Evolutionary conservation across 2,329 filamentous ascomycete species (phyloP).

Genomic region (Monosporascus sp.): DNA sequence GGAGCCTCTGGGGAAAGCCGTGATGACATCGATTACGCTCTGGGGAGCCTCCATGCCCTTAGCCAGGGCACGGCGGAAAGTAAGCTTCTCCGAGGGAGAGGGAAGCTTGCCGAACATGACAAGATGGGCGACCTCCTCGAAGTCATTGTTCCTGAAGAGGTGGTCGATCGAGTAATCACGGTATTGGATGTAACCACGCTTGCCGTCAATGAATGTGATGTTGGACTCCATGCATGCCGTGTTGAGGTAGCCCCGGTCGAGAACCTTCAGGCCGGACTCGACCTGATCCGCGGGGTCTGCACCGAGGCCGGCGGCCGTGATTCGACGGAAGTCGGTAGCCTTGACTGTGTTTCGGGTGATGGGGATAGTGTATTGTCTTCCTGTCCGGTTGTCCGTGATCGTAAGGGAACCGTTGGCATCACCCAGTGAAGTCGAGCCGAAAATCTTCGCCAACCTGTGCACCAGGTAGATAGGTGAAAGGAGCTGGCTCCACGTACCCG

Average conservation of each 20-base stretch:
- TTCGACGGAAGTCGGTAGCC: conserved; percentile 25
- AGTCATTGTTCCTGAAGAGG: conserved; percentile 13
- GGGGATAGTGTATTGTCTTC: conserved; percentile 24
- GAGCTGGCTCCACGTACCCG: background rate
- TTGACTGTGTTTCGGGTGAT: conserved; percentile 26
- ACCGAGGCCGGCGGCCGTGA: conserved; percentile 12
- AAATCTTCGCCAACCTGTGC: background rate
- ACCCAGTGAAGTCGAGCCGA: background rate
- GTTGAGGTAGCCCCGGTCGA: conserved; percentile 25
- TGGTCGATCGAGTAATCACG: conserved; percentile 26
- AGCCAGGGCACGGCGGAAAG: conserved; percentile 1
- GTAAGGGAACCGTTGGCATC: background rate
- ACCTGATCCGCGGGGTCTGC: background rate
- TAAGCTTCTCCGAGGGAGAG: background rate
- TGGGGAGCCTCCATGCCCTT: conserved; percentile 2
- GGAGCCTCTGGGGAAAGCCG: conserved; percentile 21
- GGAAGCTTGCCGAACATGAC: conserved; percentile 6
- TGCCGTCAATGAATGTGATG: conserved; percentile 29
- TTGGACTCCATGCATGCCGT: conserved; percentile 21
- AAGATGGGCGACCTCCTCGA: conserved; percentile 17
- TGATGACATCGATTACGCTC: conserved; percentile 14
- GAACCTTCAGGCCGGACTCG: conserved; percentile 18
- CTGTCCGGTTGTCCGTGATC: conserved; percentile 21
- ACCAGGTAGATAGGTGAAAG: background rate
- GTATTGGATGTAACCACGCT: conserved; percentile 29